These are phyloP conservation scores for Pittosporum tobira DNA, from an alignment of 129 eudicot genomes.

Conservation along the genomic window DNA sequence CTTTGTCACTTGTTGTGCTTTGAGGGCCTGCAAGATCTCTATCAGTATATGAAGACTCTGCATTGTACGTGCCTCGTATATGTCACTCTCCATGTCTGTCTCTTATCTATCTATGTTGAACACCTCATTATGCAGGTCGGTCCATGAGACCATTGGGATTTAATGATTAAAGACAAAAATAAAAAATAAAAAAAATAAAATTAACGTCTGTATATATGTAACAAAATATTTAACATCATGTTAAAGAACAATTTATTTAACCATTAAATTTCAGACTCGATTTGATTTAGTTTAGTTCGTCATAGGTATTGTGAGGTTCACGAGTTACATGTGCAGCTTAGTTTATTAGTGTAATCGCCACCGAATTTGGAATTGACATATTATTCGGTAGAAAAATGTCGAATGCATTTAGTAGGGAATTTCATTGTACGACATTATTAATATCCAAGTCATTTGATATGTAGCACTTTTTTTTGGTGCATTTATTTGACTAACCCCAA, in stretches of 20 bases:
- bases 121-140: neutral
- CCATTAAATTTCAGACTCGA: neutral
- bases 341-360: too few relatives aligned
- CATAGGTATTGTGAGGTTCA: too few relatives aligned
- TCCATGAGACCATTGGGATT: neutral
- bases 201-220: too few relatives aligned
- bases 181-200: neutral
- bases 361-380: too few relatives aligned
- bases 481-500: too few relatives aligned
- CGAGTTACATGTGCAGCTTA: too few relatives aligned
- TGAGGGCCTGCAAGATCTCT: slow-evolving; percentile 1
- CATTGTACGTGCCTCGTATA: slow-evolving; percentile 17
- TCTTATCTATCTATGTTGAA: slow-evolving; percentile 5
- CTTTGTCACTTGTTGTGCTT: slow-evolving; percentile 10
- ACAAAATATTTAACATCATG: neutral
- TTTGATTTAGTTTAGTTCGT: too few relatives aligned
- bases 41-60: neutral
- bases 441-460: too few relatives aligned
- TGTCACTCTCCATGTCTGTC: slow-evolving; percentile 35
- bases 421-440: too few relatives aligned
- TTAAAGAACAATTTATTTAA: neutral
- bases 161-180: neutral
- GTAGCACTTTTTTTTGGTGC: too few relatives aligned
- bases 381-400: too few relatives aligned
- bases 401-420: too few relatives aligned